phyloP scores from a whole-genome alignment of 2,329 filamentous ascomycete genomes.

The Onygena corvina region DNA sequence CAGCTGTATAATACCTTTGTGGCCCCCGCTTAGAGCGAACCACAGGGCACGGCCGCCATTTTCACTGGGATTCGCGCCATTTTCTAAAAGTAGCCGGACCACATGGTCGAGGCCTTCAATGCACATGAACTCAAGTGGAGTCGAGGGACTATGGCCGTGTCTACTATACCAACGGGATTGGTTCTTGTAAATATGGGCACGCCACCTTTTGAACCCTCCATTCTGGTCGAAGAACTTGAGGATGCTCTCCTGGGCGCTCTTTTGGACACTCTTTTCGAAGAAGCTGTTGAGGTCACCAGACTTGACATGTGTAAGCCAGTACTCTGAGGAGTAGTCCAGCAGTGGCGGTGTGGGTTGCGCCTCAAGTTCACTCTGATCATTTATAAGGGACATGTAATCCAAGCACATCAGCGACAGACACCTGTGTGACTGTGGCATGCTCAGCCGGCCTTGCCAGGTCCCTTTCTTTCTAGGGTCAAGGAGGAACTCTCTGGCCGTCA shows the following conservation, averaged over 20 bases:
- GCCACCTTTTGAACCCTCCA: conserved; percentile 11
- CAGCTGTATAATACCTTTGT: too few relatives aligned
- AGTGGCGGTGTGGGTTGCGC: conserved; percentile 9
- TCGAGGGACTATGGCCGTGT: conserved; percentile 6
- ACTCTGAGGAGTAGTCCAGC: conserved; percentile 12
- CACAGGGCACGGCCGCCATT: neutral
- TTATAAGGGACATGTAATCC: conserved; percentile 14
- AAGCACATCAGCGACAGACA: conserved; percentile 9
- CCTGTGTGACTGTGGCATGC: neutral
- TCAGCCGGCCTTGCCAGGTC: neutral
- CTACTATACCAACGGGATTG: neutral
- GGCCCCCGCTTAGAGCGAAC: too few relatives aligned
- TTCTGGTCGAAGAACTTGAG: conserved; percentile 12
- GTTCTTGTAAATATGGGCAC: conserved; percentile 5
- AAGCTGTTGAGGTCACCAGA: conserved; percentile 4
- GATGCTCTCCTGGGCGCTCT: conserved; percentile 7
- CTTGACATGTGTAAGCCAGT: conserved; percentile 16
- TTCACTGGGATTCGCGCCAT: neutral
- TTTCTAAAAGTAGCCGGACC: neutral
- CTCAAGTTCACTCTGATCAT: neutral
- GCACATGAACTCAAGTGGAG: conserved; percentile 14
- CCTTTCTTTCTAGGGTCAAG: neutral
- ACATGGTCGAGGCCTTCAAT: conserved; percentile 8
- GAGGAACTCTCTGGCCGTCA: neutral
- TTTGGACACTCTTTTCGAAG: conserved; percentile 11